Evolutionary conservation across 2,329 filamentous ascomycete genomes (phyloP).

Genomic region (Aphanocladium album): DNA sequence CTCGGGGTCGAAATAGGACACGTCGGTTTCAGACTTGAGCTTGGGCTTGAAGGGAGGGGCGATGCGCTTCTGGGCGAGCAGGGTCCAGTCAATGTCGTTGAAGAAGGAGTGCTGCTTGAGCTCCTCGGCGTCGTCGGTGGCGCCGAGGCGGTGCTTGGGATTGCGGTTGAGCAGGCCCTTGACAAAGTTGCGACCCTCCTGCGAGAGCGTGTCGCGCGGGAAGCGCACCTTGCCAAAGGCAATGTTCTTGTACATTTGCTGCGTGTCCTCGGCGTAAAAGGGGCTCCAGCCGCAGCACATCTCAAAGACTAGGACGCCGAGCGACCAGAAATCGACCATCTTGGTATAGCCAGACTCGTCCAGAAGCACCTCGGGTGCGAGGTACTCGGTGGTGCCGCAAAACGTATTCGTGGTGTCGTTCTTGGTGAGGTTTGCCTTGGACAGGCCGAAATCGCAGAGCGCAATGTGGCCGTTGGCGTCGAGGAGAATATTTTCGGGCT

Average conservation of each 20-base stretch:
- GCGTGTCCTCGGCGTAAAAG: slow-evolving; percentile 97
- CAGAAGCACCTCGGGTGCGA: slow-evolving; percentile 89
- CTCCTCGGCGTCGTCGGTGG: slow-evolving; percentile 86
- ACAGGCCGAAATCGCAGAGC: slow-evolving; percentile 93
- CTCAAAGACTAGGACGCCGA: slow-evolving; percentile 95
- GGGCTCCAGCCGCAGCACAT: slow-evolving; percentile 99
- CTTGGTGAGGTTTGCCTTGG: slow-evolving; percentile 94
- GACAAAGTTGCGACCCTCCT: slow-evolving; percentile 95
- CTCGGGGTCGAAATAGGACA: slow-evolving; percentile 97
- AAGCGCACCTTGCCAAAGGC: slow-evolving; percentile 98
- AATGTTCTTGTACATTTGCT: slow-evolving; percentile 99
- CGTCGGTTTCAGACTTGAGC: slow-evolving; percentile 90
- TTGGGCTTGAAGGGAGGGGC: slow-evolving; percentile 97
- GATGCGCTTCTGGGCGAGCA: slow-evolving; percentile 82
- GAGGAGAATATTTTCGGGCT: slow-evolving; percentile 94
- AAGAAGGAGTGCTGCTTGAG: slow-evolving; percentile 95
- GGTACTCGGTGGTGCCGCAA: slow-evolving; percentile 95
- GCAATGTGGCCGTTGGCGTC: slow-evolving; percentile 98
- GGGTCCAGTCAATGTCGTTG: slow-evolving; percentile 86
- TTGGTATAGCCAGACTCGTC: slow-evolving; percentile 98
- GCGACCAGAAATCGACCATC: slow-evolving; percentile 99
- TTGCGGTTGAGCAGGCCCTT: slow-evolving; percentile 97
- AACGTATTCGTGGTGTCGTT: slow-evolving; percentile 99
- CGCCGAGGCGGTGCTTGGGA: slow-evolving; percentile 89
- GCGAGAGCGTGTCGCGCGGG: slow-evolving; percentile 86